Conservation (phyloP, 768 basidiomycete species). For the Brasilioporus rufonigricans region DNA sequence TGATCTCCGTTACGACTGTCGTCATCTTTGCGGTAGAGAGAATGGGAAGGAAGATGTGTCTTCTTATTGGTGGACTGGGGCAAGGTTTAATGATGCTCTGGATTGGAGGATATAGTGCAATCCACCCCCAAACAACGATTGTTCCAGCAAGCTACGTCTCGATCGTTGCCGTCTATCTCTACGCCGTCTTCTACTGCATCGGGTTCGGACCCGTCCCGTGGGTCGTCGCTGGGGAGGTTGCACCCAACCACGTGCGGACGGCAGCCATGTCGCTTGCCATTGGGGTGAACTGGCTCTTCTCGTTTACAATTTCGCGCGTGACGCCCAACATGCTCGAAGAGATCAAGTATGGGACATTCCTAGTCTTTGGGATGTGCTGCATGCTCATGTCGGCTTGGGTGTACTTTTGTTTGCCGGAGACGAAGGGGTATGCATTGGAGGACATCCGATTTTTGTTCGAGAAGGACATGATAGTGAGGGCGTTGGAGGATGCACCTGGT, state of each 20-base stretch:
- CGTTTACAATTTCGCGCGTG: slow-evolving; percentile 37
- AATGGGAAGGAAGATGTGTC: slow-evolving; percentile 47
- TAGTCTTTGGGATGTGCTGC: slow-evolving; percentile 33
- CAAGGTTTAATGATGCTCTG: slow-evolving; percentile 42
- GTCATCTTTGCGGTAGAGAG: slow-evolving; percentile 48
- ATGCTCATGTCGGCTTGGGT: slow-evolving; percentile 35
- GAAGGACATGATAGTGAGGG: slow-evolving; percentile 30
- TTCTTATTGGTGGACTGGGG: slow-evolving; percentile 48
- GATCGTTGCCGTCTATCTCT: slow-evolving; percentile 38
- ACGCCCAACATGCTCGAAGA: slow-evolving; percentile 37
- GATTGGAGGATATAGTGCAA: slow-evolving; percentile 34
- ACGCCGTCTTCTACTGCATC: slow-evolving; percentile 36
- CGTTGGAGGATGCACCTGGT: slow-evolving; percentile 35
- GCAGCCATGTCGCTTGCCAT: slow-evolving; percentile 35
- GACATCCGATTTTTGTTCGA: slow-evolving; percentile 40
- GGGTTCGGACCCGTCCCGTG: slow-evolving; percentile 33
- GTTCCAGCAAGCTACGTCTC: slow-evolving; percentile 38
- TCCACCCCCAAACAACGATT: slow-evolving; percentile 29
- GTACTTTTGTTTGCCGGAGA: slow-evolving; percentile 41
- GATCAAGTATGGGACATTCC: slow-evolving; percentile 33
- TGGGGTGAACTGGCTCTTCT: slow-evolving; percentile 35
- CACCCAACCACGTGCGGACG: slow-evolving; percentile 38
- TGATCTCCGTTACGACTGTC: slow-evolving; percentile 39
- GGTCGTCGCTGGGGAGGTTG: slow-evolving; percentile 35
- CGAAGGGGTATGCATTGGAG: slow-evolving; percentile 38